Evolutionary conservation across 805 yeast genomes (phyloP), one percentile per base, ranked within the genome.

Genomic region (Ogataea thermomethanolica): DNA sequence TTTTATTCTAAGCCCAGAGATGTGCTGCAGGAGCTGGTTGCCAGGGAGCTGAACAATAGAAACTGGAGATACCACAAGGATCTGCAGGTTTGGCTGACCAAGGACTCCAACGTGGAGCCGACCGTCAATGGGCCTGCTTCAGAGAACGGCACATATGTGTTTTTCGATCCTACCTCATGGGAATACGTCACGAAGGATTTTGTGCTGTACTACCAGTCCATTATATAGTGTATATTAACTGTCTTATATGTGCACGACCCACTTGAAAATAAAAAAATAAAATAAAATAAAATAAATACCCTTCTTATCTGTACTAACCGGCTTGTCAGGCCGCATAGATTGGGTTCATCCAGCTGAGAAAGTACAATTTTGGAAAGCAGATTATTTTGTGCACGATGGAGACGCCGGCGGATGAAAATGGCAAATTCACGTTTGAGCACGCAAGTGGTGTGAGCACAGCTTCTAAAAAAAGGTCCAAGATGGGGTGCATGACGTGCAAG

Each of bases 41-140:
- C 97, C 5, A 72, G 91, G 44, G 98, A 91, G 61, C 74, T 93
- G 51, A 87, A 88, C 54, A 80, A 80, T 47, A 74, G 99, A 54
- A 93, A 91, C 65, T 93, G 99, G 99, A 76, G 98, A 51, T 93
- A 86, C 58, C 99, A 93, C 65, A 91, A 89, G 65, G 95, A 88
- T 46, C 74, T 93, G 41, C 95, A 90, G 66, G 89, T 93, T 37
- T 93, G 99, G 99, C 68, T 93, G 44, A 93, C 99, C 9, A 93
- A 93, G 62, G 96, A 89, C 55, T 85, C 95, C 22, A 78, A 79
- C 53, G 80, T 81, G 46, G 98, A 91, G 61, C 96, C 97, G 1
- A 76, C 86, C 11, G 86, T 88, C 44, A 77, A 84, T 25, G 83
- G 82, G 26, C 91, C 85, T 42, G 74, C 70, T 25, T 87, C 90